Conservation (phyloP, 495 filamentous ascomycete species). For the Glarea lozoyensis region DNA sequence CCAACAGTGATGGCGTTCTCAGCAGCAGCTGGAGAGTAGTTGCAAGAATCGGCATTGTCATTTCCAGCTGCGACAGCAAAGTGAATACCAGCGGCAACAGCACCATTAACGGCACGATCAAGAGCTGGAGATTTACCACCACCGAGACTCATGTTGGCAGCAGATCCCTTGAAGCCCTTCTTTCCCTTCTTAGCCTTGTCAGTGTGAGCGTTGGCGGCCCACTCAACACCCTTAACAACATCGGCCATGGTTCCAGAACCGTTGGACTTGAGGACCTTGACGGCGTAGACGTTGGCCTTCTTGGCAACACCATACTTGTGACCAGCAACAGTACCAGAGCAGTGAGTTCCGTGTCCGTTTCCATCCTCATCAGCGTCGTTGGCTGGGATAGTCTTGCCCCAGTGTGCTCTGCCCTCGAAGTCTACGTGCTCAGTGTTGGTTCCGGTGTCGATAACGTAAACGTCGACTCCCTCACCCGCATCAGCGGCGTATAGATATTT, state of each 20-base stretch:
- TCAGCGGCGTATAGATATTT: slow-evolving; percentile 91
- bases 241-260: slow-evolving; percentile 98
- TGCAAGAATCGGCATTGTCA: slow-evolving; percentile 97
- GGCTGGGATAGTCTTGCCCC: slow-evolving; percentile 91
- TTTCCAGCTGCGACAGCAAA: slow-evolving; percentile 98
- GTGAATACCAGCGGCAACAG: slow-evolving; percentile 82
- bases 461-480: slow-evolving; percentile 96
- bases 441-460: slow-evolving; percentile 97
- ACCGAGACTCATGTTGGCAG: slow-evolving; percentile 98
- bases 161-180: slow-evolving; percentile 96
- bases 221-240: slow-evolving; percentile 97
- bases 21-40: slow-evolving; percentile 96
- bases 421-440: slow-evolving; percentile 91
- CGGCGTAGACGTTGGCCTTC: slow-evolving; percentile 92
- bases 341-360: slow-evolving; percentile 99
- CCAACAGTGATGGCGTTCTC: slow-evolving; percentile 92
- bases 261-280: slow-evolving; percentile 97
- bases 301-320: slow-evolving; percentile 99
- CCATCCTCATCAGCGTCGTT: slow-evolving; percentile 85
- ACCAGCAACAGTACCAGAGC: slow-evolving; percentile 94
- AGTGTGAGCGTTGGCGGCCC: slow-evolving; percentile 71
- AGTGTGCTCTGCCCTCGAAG: slow-evolving; percentile 89
- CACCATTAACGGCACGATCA: slow-evolving; percentile 88
- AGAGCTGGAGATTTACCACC: slow-evolving; percentile 89
- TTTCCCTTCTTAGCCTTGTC: slow-evolving; percentile 59